Conservation (phyloP, 202 grass and related monocot species). For the Carex arenaria region DNA sequence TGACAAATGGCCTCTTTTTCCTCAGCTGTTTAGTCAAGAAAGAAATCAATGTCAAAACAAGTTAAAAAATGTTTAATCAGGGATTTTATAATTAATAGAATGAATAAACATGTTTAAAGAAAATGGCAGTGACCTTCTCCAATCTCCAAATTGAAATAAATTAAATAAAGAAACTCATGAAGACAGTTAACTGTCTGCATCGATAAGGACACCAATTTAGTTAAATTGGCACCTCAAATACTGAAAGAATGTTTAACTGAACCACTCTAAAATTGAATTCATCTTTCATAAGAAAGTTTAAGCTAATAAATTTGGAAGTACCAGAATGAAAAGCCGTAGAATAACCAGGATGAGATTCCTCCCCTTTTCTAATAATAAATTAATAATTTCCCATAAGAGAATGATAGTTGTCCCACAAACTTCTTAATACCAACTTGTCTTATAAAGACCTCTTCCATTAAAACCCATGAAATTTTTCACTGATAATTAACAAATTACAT, state of each 20-base stretch:
- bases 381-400: background rate
- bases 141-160: no score
- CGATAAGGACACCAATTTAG: conserved; percentile 13
- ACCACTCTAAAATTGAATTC: background rate
- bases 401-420: background rate
- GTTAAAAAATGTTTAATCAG: no score
- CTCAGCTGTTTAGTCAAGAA: no score
- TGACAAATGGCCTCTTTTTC: no score
- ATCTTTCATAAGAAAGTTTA: background rate
- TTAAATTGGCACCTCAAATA: conserved; percentile 16
- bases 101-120: no score
- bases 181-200: no score
- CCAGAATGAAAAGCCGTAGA: background rate
- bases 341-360: background rate
- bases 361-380: background rate
- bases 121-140: no score
- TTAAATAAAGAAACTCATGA: no score
- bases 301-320: background rate
- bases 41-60: no score
- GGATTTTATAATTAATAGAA: no score
- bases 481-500: background rate
- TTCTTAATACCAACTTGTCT: background rate
- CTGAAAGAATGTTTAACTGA: background rate
- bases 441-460: background rate
- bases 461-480: background rate